Base-by-base conservation (phyloP, 2,329 filamentous ascomycete genomes). In the Colletotrichum tofieldiae region DNA sequence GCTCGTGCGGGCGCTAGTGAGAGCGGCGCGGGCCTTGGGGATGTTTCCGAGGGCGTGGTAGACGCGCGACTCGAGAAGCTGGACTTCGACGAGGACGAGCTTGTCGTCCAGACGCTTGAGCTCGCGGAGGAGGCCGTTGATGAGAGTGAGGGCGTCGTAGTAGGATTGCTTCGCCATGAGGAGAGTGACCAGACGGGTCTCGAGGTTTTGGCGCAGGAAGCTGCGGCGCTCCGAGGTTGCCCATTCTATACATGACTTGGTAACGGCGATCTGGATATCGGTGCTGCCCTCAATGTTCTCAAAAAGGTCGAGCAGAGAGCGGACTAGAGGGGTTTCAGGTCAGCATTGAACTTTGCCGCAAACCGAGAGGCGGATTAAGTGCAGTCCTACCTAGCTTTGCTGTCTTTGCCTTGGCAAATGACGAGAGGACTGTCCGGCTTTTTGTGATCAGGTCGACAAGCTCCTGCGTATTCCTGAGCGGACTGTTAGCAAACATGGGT, bases 231-330 rank as follows among this genome's bases (percentile, higher is more conserved):
- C 95, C 64, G 94, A 93, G 66, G 96, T 94, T 60, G 96, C 96
- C 96, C 96, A 99, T 86, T 98, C 96, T 91, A 99, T 99, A 87
- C 95, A 98, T 85, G 96, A 98, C 85, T 98, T 98, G 80, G 96
- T 99, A 78, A 98, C 94, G 82, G 92, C 87, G 82, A 98, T 95
- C 86, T 99, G 96, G 81, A 93, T 94, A 82, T 99, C 96, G 86
- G 93, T 93, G 78, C 94, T 96, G 85, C 98, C 93, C 79, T 97
- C 96, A 78, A 98, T 98, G 79, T 93, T 90, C 78, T 93, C 91
- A 88, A 98, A 96, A 82, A 98, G 92, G 83, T 99, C 96, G 82
- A 99, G 93, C 35, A 99, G 91, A 85, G 98, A 95, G 78, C 96
- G 96, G 77, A 99, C 96, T 98, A 77, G 74, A 65, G 61, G 56